A percentile compares a stretch with the other conserved stretches of the same genome.
Conservation (phyloP, 495 filamentous ascomycete species). For the Parathielavia appendiculata region DNA sequence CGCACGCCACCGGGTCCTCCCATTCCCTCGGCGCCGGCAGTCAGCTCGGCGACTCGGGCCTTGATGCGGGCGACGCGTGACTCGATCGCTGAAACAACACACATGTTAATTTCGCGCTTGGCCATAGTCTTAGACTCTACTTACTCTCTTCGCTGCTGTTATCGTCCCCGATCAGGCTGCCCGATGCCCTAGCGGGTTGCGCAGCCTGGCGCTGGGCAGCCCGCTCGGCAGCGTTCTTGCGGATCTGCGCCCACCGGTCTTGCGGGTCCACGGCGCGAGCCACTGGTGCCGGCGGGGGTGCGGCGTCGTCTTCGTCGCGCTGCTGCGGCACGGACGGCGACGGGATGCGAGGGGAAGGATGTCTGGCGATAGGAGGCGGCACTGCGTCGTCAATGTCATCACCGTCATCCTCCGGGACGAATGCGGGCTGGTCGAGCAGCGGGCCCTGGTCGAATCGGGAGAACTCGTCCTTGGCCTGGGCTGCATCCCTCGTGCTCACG, state of each 20-base stretch:
- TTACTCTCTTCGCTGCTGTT: conserved; percentile 95
- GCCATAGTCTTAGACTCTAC: conserved; percentile 22
- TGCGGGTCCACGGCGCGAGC: conserved; percentile 37
- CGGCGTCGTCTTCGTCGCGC: not conserved
- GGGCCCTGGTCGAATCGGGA: conserved; percentile 88
- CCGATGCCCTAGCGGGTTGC: conserved; percentile 49
- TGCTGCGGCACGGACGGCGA: conserved; percentile 15
- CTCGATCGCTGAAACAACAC: conserved; percentile 67
- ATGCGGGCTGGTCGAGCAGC: conserved; percentile 78
- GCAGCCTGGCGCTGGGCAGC: conserved; percentile 53
- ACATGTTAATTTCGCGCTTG: conserved; percentile 25
- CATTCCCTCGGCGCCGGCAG: conserved; percentile 51
- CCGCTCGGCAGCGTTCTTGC: conserved; percentile 85
- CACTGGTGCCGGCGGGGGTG: conserved; percentile 6
- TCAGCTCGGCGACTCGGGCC: conserved; percentile 90
- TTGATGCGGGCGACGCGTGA: conserved; percentile 96
- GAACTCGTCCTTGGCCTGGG: conserved; percentile 65
- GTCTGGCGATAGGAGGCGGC: conserved; percentile 40
- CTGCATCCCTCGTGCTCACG: conserved; percentile 60
- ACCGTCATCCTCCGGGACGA: conserved; percentile 62
- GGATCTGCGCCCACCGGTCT: conserved; percentile 90
- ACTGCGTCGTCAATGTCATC: conserved; percentile 42
- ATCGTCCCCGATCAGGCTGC: conserved; percentile 67
- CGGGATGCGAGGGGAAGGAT: conserved; percentile 20
- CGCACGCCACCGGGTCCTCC: conserved; percentile 13